Conservation (phyloP, 371 early-diverging fungal genomes). For the Mortierella sp. region DNA sequence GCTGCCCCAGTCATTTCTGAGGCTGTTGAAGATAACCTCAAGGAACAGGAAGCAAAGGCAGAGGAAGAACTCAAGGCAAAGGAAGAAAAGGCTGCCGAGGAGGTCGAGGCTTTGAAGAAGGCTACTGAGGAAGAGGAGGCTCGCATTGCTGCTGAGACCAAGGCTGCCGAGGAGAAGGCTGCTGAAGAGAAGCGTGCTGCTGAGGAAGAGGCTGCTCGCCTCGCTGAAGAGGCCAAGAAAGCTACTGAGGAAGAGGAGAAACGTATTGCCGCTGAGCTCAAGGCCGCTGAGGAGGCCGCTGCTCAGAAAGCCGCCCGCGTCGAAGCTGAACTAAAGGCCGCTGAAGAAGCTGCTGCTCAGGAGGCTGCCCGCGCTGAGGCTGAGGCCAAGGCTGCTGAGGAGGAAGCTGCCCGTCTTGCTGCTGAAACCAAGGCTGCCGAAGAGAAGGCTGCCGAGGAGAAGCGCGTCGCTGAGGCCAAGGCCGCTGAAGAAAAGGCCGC, state of each 20-base stretch:
- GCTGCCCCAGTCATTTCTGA: background rate
- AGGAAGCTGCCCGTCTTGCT: background rate
- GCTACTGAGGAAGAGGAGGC: constrained; percentile 63
- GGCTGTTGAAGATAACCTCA: constrained; percentile 10
- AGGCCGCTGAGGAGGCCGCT: constrained; percentile 63
- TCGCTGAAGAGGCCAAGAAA: constrained; percentile 59
- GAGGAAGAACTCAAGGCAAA: background rate
- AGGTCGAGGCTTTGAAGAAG: constrained; percentile 45
- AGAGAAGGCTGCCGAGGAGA: constrained; percentile 10
- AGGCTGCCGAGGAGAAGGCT: constrained; percentile 63
- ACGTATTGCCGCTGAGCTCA: too few relatives aligned
- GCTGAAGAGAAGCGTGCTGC: constrained; percentile 64
- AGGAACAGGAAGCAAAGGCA: constrained; percentile 30
- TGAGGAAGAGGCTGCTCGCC: constrained; percentile 33
- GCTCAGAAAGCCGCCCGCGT: constrained; percentile 43
- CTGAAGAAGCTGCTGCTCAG: background rate
- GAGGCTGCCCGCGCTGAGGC: constrained; percentile 33
- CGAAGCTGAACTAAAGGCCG: background rate
- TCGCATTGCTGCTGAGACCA: constrained; percentile 33
- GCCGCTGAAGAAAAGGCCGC: constrained; percentile 58
- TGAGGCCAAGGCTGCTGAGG: background rate
- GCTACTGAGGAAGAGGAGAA: constrained; percentile 43
- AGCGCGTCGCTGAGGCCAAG: constrained; percentile 61
- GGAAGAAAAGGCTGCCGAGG: constrained; percentile 45
- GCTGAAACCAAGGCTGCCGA: constrained; percentile 60